A percentile compares a stretch with the other conserved stretches of the same genome.
Conservation (phyloP, 148 eudicot species). For the Dianthus caryophyllus region DNA sequence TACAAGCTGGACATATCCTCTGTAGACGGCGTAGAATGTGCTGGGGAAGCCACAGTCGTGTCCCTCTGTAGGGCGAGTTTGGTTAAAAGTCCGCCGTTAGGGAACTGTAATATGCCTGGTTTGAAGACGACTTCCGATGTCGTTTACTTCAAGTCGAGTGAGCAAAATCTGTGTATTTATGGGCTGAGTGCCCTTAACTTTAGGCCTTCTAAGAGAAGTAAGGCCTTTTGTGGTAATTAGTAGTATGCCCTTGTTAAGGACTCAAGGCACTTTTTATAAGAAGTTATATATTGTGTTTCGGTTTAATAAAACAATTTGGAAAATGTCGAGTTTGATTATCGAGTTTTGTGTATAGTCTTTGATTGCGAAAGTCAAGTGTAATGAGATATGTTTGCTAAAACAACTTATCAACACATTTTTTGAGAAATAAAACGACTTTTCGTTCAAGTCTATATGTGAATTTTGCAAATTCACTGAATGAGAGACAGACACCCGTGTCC, state of each 20-base stretch:
- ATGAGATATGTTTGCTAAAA: no score
- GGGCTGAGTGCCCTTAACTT: conserved; percentile 57
- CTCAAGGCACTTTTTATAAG: neutral
- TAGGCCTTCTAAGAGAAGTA: conserved; percentile 52
- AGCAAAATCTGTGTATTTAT: conserved; percentile 68
- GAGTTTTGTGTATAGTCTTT: no score
- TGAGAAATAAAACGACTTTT: no score
- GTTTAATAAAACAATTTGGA: no score
- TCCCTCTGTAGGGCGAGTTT: conserved; percentile 69
- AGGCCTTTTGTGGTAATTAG: conserved; percentile 53
- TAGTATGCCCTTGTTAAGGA: no score
- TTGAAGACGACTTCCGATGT: conserved; percentile 51
- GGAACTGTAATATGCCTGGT: conserved; percentile 71
- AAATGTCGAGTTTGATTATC: no score
- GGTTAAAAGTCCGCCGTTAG: conserved; percentile 32
- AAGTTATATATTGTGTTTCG: no score
- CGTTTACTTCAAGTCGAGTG: conserved; percentile 53
- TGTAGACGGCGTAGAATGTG: conserved; percentile 82
- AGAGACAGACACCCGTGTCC: neutral
- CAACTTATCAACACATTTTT: no score
- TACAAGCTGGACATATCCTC: conserved; percentile 69
- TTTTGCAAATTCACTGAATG: neutral
- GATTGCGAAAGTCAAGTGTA: no score
- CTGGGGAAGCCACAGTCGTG: conserved; percentile 47
- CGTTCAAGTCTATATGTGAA: no score